Evolutionary conservation across 306 rosid species (phyloP).

Genomic region (Myrica gale): DNA sequence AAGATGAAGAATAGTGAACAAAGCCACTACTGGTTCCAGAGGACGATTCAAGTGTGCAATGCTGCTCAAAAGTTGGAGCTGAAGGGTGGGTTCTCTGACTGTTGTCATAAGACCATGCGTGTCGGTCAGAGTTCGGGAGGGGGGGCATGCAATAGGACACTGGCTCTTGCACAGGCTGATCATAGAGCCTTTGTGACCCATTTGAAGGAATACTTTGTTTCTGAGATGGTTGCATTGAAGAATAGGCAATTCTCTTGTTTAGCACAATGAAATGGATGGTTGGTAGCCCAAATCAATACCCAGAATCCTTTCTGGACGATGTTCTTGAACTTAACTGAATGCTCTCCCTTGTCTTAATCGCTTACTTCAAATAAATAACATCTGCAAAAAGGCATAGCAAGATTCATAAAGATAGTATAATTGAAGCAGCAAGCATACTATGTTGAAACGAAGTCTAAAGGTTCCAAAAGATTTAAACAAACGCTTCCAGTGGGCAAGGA

Average conservation of each 20-base stretch:
- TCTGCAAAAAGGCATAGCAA: conserved; percentile 44
- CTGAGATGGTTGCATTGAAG: conserved; percentile 53
- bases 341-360: conserved; percentile 13
- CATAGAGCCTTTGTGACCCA: conserved; percentile 41
- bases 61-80: conserved; percentile 37
- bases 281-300: conserved; percentile 17
- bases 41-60: conserved; percentile 60
- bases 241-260: conserved; percentile 18
- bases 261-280: neutral
- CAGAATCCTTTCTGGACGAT: conserved; percentile 15
- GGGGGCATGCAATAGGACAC: conserved; percentile 43
- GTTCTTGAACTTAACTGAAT: conserved; percentile 16
- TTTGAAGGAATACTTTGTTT: conserved; percentile 34
- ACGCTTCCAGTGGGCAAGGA: neutral
- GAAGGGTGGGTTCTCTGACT: conserved; percentile 45
- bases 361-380: neutral
- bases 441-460: neutral
- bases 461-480: neutral
- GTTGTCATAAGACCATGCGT: conserved; percentile 47
- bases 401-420: conserved; percentile 20
- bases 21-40: conserved; percentile 49
- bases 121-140: conserved; percentile 32
- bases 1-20: conserved; percentile 60
- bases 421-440: neutral
- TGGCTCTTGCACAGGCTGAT: conserved; percentile 45